Evolutionary conservation across 148 eudicot species (phyloP).

Genomic region (Rhododendron henanense): DNA sequence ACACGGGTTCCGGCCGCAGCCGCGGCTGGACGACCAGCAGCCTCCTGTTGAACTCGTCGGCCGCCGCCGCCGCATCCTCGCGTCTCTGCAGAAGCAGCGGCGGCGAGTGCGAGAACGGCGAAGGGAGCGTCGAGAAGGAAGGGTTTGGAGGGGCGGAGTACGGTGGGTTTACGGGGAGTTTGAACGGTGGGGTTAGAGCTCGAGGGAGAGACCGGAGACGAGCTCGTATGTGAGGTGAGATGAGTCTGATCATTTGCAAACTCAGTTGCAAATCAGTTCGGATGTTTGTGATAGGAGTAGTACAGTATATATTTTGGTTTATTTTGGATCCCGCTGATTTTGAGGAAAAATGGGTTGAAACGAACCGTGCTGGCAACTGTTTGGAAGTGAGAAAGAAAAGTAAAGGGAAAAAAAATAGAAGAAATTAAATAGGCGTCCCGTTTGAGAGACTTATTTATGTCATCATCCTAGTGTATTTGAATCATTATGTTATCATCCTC

Average conservation of each 20-base stretch:
- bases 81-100: conserved; percentile 23
- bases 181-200: conserved; percentile 16
- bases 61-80: conserved; percentile 12
- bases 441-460: too few relatives aligned
- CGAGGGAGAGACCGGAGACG: conserved; percentile 9
- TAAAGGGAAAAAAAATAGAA: too few relatives aligned
- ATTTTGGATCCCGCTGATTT: too few relatives aligned
- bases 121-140: background rate
- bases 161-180: conserved; percentile 14
- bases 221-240: conserved; percentile 12
- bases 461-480: too few relatives aligned
- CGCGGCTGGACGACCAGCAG: conserved; percentile 86
- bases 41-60: conserved; percentile 24
- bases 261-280: background rate
- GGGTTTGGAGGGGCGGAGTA: conserved; percentile 5
- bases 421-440: too few relatives aligned
- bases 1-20: conserved; percentile 38
- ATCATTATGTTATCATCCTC: too few relatives aligned
- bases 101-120: conserved; percentile 39
- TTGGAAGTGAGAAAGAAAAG: too few relatives aligned
- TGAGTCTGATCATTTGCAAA: conserved; percentile 20
- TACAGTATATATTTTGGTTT: too few relatives aligned
- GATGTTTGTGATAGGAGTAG: background rate
- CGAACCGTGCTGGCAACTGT: too few relatives aligned
- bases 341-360: too few relatives aligned